Percentiles rank a stretch among this genome's conserved stretches.
Conservation (phyloP, 2,329 filamentous ascomycete species). For the Claviceps maximensis region DNA sequence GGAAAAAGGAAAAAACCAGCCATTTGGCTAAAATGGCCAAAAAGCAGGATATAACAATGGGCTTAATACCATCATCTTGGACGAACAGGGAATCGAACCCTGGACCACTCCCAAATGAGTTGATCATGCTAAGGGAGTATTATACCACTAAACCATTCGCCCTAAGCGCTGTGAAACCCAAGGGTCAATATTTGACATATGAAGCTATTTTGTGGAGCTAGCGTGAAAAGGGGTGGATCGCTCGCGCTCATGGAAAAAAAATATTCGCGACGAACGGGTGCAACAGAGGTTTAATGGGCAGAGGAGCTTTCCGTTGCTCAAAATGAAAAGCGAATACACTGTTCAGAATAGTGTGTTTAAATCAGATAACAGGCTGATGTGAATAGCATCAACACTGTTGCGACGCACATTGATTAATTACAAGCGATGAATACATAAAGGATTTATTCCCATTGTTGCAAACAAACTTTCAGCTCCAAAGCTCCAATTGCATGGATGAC, state of each 20-base stretch:
- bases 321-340: no score
- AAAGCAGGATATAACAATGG: background rate
- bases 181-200: background rate
- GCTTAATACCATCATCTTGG: background rate
- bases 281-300: no score
- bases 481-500: background rate
- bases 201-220: background rate
- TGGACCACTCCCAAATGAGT: constrained; percentile 9
- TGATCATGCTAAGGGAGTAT: constrained; percentile 1
- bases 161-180: background rate
- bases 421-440: background rate
- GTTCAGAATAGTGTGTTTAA: background rate
- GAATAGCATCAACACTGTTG: no score
- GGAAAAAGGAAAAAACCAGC: background rate
- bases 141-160: constrained; percentile 14
- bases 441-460: background rate
- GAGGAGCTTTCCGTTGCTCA: no score
- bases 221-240: background rate
- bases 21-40: background rate
- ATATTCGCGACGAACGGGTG: background rate
- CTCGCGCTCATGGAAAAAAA: no score
- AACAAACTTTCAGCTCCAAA: background rate
- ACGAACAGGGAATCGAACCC: constrained; percentile 13
- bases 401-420: no score
- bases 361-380: no score